Percentiles rank a stretch among this genome's conserved stretches.
These are phyloP conservation scores for Excoecaria cochinchinensis DNA, from an alignment of 345 rosid genomes.

Conservation along the genomic window DNA sequence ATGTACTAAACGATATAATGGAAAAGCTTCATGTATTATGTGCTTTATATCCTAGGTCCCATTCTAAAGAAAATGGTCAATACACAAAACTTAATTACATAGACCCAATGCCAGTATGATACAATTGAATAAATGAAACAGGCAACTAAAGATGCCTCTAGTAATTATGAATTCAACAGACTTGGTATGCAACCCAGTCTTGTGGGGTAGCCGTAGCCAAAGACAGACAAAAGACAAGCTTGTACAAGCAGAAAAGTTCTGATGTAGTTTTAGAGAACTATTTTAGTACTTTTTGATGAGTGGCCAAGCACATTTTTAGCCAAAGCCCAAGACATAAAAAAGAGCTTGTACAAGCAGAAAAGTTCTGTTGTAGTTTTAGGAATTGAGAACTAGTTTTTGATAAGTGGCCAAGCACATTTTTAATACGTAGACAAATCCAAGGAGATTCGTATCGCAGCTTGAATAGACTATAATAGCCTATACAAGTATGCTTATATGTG, in stretches of 20 bases:
- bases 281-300: no score
- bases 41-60: neutral
- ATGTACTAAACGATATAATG: neutral
- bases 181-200: neutral
- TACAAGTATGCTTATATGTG: neutral
- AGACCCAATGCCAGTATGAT: neutral
- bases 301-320: no score
- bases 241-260: no score
- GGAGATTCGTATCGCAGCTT: neutral
- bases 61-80: neutral
- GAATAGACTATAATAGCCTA: neutral
- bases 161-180: neutral
- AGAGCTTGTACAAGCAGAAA: no score
- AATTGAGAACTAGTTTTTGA: neutral
- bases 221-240: no score
- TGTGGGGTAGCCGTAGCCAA: neutral
- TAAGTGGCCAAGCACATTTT: neutral
- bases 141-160: neutral
- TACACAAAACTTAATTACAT: neutral
- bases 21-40: neutral
- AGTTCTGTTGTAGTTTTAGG: neutral
- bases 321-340: no score
- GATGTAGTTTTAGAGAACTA: no score
- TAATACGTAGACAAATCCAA: neutral
- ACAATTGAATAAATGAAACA: neutral